phyloP scores from a whole-genome alignment of 345 rosid species.

The Populus simonii region DNA sequence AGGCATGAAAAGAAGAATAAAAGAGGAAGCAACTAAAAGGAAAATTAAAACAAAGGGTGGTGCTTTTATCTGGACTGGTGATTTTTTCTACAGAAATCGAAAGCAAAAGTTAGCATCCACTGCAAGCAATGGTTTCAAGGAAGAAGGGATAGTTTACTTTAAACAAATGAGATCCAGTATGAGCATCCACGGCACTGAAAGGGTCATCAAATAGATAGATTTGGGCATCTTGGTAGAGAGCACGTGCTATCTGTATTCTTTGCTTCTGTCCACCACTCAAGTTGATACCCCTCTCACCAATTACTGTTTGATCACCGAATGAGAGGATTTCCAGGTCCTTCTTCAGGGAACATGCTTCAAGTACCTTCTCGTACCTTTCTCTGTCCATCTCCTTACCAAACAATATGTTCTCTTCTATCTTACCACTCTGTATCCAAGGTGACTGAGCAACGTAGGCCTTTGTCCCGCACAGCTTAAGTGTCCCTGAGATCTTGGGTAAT shows the following conservation, averaged over 20 bases:
- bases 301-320: constrained; percentile 43
- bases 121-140: neutral
- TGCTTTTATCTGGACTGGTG: neutral
- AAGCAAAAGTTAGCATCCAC: neutral
- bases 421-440: constrained; percentile 38
- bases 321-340: constrained; percentile 37
- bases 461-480: constrained; percentile 25
- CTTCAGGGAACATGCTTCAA: constrained; percentile 35
- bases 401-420: constrained; percentile 35
- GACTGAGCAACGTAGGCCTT: constrained; percentile 40
- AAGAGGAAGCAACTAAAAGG: no score
- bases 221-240: constrained; percentile 42
- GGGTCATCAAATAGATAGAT: constrained; percentile 47
- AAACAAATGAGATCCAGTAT: constrained; percentile 36
- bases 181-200: constrained; percentile 48
- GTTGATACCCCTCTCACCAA: constrained; percentile 51
- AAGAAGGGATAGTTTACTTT: constrained; percentile 8
- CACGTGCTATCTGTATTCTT: constrained; percentile 43
- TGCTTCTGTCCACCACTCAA: constrained; percentile 48
- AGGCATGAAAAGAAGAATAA: neutral
- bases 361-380: constrained; percentile 25
- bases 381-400: constrained; percentile 30
- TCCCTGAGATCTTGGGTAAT: constrained; percentile 32
- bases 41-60: neutral
- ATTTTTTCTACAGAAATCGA: neutral